Conservation (phyloP, 768 basidiomycete genomes). For the Astraeus odoratus region DNA sequence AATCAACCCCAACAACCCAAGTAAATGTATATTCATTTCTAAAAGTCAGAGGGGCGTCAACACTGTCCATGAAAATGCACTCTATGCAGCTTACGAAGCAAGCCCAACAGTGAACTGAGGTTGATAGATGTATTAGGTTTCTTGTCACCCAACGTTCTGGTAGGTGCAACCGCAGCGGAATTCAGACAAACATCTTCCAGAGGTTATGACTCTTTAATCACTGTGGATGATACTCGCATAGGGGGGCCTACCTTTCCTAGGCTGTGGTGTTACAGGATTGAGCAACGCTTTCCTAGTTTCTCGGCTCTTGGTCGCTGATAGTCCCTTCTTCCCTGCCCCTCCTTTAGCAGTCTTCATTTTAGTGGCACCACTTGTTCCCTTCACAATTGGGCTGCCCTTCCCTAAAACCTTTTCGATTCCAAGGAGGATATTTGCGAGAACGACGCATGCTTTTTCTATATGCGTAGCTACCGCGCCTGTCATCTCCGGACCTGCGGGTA, state of each 20-base stretch:
- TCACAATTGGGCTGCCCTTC: conserved; percentile 10
- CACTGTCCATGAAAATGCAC: background rate
- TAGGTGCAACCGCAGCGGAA: conserved; percentile 4
- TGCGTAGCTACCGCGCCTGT: conserved; percentile 42
- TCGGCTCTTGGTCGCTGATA: conserved; percentile 2
- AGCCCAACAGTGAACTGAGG: conserved; percentile 31
- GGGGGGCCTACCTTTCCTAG: conserved; percentile 31
- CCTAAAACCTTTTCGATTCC: conserved; percentile 10
- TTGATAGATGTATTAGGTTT: conserved; percentile 12
- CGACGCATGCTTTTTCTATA: conserved; percentile 44
- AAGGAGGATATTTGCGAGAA: conserved; percentile 36
- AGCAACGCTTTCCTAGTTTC: conserved; percentile 1
- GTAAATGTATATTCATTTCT: conserved; percentile 55
- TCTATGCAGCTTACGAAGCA: conserved; percentile 43
- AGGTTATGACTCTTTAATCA: conserved; percentile 1
- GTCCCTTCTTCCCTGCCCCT: conserved; percentile 15
- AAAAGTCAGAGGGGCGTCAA: background rate
- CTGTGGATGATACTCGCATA: background rate
- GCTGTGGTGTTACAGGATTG: conserved; percentile 40
- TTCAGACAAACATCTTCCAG: conserved; percentile 14
- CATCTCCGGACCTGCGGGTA: conserved; percentile 33
- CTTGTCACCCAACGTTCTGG: conserved; percentile 1
- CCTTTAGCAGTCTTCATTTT: conserved; percentile 11
- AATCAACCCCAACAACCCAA: conserved; percentile 62
- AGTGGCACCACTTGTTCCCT: conserved; percentile 19